These are phyloP conservation scores for Suhomyces anneliseae DNA, from an alignment of 1,139 yeast species.

Conservation along the genomic window DNA sequence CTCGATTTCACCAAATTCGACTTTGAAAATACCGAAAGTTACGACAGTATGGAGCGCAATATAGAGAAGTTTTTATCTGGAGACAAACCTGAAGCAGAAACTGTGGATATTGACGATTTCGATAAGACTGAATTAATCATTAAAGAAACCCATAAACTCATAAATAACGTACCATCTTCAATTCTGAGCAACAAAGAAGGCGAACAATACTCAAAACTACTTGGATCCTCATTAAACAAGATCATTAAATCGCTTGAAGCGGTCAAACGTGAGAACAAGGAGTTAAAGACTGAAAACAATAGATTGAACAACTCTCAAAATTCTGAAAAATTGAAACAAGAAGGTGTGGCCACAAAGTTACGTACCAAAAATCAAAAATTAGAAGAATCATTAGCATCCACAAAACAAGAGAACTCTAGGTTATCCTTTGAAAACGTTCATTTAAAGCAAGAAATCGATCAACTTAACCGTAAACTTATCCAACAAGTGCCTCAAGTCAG, in stretches of 20 bases:
- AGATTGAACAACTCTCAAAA: constrained; percentile 1
- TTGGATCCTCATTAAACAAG: constrained; percentile 25
- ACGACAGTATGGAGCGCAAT: constrained; percentile 14
- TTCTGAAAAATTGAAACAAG: not conserved
- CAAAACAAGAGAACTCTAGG: constrained; percentile 4
- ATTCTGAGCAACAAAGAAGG: constrained; percentile 26
- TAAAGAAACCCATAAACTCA: constrained; percentile 31
- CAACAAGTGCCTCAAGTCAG: constrained; percentile 17
- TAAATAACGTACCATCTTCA: constrained; percentile 25
- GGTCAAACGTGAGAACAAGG: constrained; percentile 17
- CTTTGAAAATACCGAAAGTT: constrained; percentile 8
- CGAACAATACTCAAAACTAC: constrained; percentile 25
- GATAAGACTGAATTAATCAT: constrained; percentile 28
- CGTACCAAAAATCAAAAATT: constrained; percentile 2
- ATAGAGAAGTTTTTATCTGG: constrained; percentile 11
- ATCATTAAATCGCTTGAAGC: constrained; percentile 23
- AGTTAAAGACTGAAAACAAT: constrained; percentile 20
- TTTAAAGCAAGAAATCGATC: constrained; percentile 13
- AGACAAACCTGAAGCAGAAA: not conserved
- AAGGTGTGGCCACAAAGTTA: not conserved
- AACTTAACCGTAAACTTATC: constrained; percentile 11
- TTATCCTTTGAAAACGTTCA: constrained; percentile 12
- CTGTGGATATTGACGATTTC: constrained; percentile 11
- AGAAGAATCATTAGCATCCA: not conserved
- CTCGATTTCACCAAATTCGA: constrained; percentile 1